Conservation (phyloP, 148 eudicot genomes). For the Polygonum maritimum region DNA sequence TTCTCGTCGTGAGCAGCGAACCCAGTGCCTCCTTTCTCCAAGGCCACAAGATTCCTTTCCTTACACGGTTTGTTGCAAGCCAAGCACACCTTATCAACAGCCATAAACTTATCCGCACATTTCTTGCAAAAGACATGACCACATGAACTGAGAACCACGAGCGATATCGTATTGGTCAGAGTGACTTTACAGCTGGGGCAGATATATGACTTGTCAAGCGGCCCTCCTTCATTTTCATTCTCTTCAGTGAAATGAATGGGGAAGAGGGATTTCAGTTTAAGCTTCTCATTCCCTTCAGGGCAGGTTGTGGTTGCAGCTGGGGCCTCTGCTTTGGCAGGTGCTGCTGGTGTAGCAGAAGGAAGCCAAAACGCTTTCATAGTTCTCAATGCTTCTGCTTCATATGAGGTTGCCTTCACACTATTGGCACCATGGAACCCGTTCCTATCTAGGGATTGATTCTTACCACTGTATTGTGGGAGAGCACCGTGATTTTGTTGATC, state of each 20-base stretch:
- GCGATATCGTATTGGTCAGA: constrained; percentile 64
- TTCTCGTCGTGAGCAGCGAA: constrained; percentile 80
- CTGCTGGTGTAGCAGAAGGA: constrained; percentile 94
- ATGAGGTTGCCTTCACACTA: constrained; percentile 86
- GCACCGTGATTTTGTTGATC: constrained; percentile 97
- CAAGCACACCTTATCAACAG: constrained; percentile 77
- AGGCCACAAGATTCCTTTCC: constrained; percentile 55
- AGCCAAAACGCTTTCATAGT: constrained; percentile 99
- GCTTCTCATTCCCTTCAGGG: constrained; percentile 84
- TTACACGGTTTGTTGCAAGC: constrained; percentile 83
- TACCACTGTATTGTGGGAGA: constrained; percentile 77
- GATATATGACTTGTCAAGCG: constrained; percentile 48
- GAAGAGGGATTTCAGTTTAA: constrained; percentile 69
- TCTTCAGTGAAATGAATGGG: constrained; percentile 67
- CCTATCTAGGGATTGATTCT: constrained; percentile 52
- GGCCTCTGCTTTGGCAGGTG: constrained; percentile 60
- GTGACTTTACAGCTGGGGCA: constrained; percentile 97
- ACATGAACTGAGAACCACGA: constrained; percentile 69
- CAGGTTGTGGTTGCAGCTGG: constrained; percentile 64
- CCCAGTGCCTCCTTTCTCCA: constrained; percentile 91
- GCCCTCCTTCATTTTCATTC: constrained; percentile 21
- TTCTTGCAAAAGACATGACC: constrained; percentile 93
- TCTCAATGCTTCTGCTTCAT: constrained; percentile 83
- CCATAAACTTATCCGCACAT: constrained; percentile 72
- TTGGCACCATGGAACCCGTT: constrained; percentile 96